Evolutionary conservation across 441 rosid genomes (phyloP).

Genomic region (Gossypium schwendimanii): DNA sequence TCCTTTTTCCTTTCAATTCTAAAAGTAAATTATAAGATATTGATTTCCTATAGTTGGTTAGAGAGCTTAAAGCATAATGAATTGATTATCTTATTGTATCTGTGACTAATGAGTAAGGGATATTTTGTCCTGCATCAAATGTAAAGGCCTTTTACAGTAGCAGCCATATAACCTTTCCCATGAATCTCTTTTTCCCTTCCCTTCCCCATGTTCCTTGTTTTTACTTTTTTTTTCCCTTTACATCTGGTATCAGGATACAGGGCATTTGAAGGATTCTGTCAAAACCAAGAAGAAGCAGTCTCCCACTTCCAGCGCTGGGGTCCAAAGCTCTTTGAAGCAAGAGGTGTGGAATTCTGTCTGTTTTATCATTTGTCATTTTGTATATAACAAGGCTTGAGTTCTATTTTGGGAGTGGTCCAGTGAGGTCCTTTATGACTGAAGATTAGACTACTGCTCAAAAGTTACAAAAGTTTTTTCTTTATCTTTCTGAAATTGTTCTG

Average conservation of each 20-base stretch:
- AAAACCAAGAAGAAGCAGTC: slow-evolving; percentile 37
- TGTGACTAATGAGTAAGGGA: neutral
- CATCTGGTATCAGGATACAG: slow-evolving; percentile 43
- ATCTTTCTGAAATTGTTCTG: neutral
- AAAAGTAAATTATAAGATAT: slow-evolving; percentile 5
- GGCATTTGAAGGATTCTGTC: slow-evolving; percentile 27
- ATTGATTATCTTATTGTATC: neutral
- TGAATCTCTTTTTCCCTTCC: neutral
- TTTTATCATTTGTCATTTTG: neutral
- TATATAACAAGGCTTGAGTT: neutral
- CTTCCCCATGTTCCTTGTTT: neutral
- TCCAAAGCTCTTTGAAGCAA: slow-evolving; percentile 52
- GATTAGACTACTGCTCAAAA: neutral
- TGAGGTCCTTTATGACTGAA: neutral
- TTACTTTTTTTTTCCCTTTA: neutral
- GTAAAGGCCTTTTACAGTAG: neutral
- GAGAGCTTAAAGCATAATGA: neutral
- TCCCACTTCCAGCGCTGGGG: slow-evolving; percentile 34
- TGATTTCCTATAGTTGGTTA: neutral
- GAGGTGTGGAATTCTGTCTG: slow-evolving; percentile 43
- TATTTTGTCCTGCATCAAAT: neutral
- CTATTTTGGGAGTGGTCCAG: slow-evolving; percentile 6
- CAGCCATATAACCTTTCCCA: neutral
- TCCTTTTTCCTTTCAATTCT: slow-evolving; percentile 12
- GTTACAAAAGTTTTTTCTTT: neutral